Evolutionary conservation across 2,329 filamentous ascomycete species (phyloP), one percentile per base, ranked within the genome.

Genomic region (Corynespora cassiicola): DNA sequence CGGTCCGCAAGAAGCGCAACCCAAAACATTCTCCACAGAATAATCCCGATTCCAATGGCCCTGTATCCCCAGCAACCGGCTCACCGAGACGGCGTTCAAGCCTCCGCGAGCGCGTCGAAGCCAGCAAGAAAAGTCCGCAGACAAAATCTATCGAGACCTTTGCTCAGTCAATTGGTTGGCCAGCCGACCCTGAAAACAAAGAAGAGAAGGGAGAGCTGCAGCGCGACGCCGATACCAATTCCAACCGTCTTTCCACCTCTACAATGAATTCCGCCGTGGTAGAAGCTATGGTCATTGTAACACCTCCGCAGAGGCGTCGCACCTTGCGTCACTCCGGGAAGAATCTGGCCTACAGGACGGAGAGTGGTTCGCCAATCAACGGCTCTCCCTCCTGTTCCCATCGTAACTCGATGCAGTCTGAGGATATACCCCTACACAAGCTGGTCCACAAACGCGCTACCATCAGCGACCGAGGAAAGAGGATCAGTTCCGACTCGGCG

Each of bases 261-360:
- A 82, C 80, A 3, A 72, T 73, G 15, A 70, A 73, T 8, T 82
- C 79, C 5, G 79, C 78, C 0, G 68, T 82, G 11, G 77, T 73
- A 6, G 70, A 80, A 63, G 79, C 76, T 9, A 70, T 79, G 54
- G 77, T 82, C 19, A 72, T 81, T 28, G 70, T 77, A 12, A 71
- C 72, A 11, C 73, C 75, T 4, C 74, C 71, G 24, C 71, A 69
- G 43, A 64, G 70, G 23, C 69, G 61, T 35, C 62, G 55, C 17
- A 74, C 70, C 1, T 61, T 82, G 33, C 75, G 80, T 33, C 79
- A 82, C 54, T 75, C 74, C 5, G 75, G 73, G 29, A 81, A 76
- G 59, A 77, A 77, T 42, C 59, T 71, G 39, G 78, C 78, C 3
- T 63, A 80, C 22, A 73, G 75, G 14, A 73, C 71, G 33, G 72